These are phyloP conservation scores for Rossbeevera mucosa DNA, from an alignment of 768 basidiomycete genomes.

Conservation along the genomic window DNA sequence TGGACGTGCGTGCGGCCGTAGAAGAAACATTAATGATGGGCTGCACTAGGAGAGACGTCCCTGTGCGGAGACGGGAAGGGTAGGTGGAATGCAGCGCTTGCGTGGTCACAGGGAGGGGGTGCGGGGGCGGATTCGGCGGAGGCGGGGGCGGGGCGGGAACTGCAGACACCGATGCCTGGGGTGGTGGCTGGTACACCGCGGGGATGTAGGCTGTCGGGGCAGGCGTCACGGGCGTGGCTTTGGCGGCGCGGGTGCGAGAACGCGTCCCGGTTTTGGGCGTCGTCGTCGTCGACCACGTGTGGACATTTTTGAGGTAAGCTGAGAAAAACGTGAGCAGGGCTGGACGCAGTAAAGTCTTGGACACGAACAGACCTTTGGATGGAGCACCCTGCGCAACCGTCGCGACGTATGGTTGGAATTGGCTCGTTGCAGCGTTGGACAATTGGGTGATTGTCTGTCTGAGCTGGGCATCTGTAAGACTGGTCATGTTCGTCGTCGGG, in stretches of 20 bases:
- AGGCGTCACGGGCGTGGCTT: conserved; percentile 38
- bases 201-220: conserved; percentile 33
- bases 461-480: conserved; percentile 60
- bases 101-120: conserved; percentile 52
- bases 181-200: conserved; percentile 36
- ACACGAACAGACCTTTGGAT: conserved; percentile 25
- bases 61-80: conserved; percentile 85
- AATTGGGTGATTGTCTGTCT: conserved; percentile 57
- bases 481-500: conserved; percentile 34
- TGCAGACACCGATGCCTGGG: conserved; percentile 28
- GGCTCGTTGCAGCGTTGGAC: conserved; percentile 36
- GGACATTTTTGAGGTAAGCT: conserved; percentile 68
- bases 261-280: conserved; percentile 41
- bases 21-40: conserved; percentile 57
- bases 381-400: conserved; percentile 27
- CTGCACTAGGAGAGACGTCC: conserved; percentile 85
- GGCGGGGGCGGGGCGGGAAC: conserved; percentile 26
- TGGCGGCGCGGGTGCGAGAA: conserved; percentile 33
- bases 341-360: not conserved
- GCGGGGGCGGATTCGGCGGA: conserved; percentile 47
- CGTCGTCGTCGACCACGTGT: conserved; percentile 60
- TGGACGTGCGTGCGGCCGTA: conserved; percentile 42
- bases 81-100: conserved; percentile 84
- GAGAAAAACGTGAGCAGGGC: conserved; percentile 13
- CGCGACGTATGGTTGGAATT: conserved; percentile 33